Evolutionary conservation across 371 early-diverging fungal species (phyloP).

Genomic region (Mucor saturninus): DNA sequence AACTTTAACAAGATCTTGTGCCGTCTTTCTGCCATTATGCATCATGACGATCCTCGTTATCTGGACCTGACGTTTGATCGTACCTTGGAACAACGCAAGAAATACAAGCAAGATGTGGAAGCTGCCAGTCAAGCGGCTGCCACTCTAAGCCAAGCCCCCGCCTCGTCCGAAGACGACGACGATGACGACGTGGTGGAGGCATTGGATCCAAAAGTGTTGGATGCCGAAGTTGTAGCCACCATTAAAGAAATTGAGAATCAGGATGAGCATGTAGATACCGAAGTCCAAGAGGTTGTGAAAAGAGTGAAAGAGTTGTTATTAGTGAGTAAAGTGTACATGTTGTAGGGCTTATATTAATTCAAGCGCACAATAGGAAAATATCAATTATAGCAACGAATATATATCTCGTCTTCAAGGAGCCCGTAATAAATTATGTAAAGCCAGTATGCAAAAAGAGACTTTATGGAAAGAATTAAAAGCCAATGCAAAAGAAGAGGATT

Average conservation of each 20-base stretch:
- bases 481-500: conserved; percentile 44
- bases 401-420: conserved; percentile 48
- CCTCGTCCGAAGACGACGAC: too few species aligned
- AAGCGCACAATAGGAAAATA: conserved; percentile 43
- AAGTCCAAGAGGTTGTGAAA: conserved; percentile 43
- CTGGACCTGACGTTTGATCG: conserved; percentile 50
- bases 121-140: conserved; percentile 28
- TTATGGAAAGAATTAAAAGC: conserved; percentile 48
- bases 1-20: conserved; percentile 55
- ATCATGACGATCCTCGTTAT: conserved; percentile 56
- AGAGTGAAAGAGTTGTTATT: conserved; percentile 46
- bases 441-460: conserved; percentile 52
- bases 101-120: conserved; percentile 29
- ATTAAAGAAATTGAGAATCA: conserved; percentile 16
- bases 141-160: background rate
- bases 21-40: conserved; percentile 52
- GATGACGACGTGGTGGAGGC: conserved; percentile 12
- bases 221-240: conserved; percentile 17
- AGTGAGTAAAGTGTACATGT: conserved; percentile 21
- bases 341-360: background rate
- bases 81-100: conserved; percentile 37
- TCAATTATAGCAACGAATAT: conserved; percentile 58
- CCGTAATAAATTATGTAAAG: conserved; percentile 52
- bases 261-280: conserved; percentile 27
- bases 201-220: conserved; percentile 24